Base-by-base conservation (phyloP, 305 asterid genomes). In the Fraxinus albicans region DNA sequence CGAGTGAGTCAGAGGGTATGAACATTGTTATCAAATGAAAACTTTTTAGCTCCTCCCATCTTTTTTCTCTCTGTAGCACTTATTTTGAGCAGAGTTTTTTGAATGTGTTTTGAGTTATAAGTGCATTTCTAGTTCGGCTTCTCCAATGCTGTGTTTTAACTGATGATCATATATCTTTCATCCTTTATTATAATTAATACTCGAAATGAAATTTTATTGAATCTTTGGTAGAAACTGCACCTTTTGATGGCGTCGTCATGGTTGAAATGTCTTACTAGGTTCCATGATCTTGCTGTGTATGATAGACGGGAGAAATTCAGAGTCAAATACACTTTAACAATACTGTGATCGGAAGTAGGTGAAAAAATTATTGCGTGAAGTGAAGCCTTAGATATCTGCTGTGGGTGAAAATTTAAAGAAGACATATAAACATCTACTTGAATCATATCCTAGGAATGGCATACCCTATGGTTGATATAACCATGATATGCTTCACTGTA, bases 1-100 rank as follows among this genome's bases (percentile, higher is more conserved):
- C 91, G 89, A 88, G 89, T 84, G 80, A 89, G 90, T 86, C 90
- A 87, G 88, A 91, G 90, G 77, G 79, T 76, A 76, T 94, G 85
- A 86, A 58, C 69, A 58, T 58, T 21, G 13, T 58, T 21, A 58
- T 58, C 27, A 6, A 58, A n/a, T 19, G 69, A 19, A 53, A 58
- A 58, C 69, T 58, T 58, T n/a, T 21, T 58, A 58, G 29, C 25
- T 58, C 69, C 69, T 6, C 8, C 10, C 13, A 58, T 19, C 69
- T 1, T 58, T 58, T 58, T 3, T 58, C 69, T 58, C 69, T 73
- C 69, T 82, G 87, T 86, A 81, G 75, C 79, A 65, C 42, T 75
- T 77, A 81, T 67, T 36, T 12, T 5, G 67, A 72, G 75, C 40
- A 38, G 77, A 25, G 27, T 88, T 65, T 65, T 60, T 85, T 80